A percentile compares a stretch with the other conserved stretches of the same genome.
Conservation (phyloP, 2,329 filamentous ascomycete genomes). For the Aspergillus sp. region DNA sequence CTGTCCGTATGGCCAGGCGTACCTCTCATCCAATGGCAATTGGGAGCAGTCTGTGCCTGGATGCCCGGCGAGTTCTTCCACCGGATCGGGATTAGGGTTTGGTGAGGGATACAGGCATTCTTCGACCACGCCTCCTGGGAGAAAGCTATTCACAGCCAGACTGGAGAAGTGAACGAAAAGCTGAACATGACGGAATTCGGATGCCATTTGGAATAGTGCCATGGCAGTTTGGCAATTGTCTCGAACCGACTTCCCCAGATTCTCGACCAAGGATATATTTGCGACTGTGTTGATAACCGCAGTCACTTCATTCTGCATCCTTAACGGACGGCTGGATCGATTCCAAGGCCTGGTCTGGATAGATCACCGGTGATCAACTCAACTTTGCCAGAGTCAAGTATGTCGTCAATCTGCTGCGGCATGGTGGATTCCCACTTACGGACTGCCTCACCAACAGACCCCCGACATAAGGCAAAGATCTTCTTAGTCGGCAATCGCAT, state of each 20-base stretch:
- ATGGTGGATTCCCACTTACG: slow-evolving; percentile 16
- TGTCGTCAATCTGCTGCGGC: slow-evolving; percentile 19
- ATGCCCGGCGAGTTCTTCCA: slow-evolving; percentile 7
- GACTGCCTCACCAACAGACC: slow-evolving; percentile 9
- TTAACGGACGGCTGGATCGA: slow-evolving; percentile 6
- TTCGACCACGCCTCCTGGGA: slow-evolving; percentile 6
- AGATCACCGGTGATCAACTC: slow-evolving; percentile 19
- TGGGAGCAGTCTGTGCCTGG: slow-evolving; percentile 8
- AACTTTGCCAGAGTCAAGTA: slow-evolving; percentile 20
- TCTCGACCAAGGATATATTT: slow-evolving; percentile 14
- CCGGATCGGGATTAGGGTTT: not conserved
- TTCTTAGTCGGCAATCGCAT: slow-evolving; percentile 17
- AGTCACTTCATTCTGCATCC: slow-evolving; percentile 14
- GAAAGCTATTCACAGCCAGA: slow-evolving; percentile 14
- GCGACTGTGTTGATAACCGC: slow-evolving; percentile 20
- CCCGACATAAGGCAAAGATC: slow-evolving; percentile 15
- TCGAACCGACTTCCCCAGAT: slow-evolving; percentile 11
- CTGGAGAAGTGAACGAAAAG: slow-evolving; percentile 17
- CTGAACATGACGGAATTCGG: slow-evolving; percentile 7
- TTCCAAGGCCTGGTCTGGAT: slow-evolving; percentile 12
- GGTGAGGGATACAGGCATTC: slow-evolving; percentile 7
- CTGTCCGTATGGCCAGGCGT: slow-evolving; percentile 16
- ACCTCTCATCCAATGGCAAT: slow-evolving; percentile 1
- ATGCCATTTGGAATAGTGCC: not conserved
- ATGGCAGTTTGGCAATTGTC: slow-evolving; percentile 15